Evolutionary conservation across 768 basidiomycete genomes (phyloP).

Genomic region (Tylopilus balloui): DNA sequence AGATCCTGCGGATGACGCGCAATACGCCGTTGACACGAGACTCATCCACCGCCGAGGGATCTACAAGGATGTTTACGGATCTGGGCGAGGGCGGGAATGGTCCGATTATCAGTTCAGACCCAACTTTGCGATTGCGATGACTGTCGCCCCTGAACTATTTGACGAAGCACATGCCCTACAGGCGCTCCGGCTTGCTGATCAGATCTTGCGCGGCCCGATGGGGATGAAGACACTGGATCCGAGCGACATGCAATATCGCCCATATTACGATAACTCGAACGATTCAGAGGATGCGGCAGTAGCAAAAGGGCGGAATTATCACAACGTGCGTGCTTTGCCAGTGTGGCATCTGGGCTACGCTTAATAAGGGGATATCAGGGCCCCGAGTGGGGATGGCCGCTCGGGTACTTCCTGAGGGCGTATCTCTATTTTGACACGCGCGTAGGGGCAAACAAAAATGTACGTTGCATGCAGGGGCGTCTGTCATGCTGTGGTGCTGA

Average conservation of each 20-base stretch:
- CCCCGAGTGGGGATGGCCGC: slow-evolving; percentile 93
- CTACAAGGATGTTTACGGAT: slow-evolving; percentile 97
- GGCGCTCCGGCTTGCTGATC: slow-evolving; percentile 76
- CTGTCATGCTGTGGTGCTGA: background rate
- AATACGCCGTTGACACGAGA: slow-evolving; percentile 63
- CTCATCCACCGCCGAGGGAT: slow-evolving; percentile 89
- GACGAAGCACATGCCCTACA: slow-evolving; percentile 72
- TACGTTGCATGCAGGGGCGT: slow-evolving; percentile 33
- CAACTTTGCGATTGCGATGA: slow-evolving; percentile 96
- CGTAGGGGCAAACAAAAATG: slow-evolving; percentile 63
- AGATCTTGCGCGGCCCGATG: slow-evolving; percentile 77
- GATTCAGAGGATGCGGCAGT: slow-evolving; percentile 78
- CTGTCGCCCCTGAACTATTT: slow-evolving; percentile 94
- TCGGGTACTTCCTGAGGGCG: slow-evolving; percentile 93
- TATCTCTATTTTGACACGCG: slow-evolving; percentile 83
- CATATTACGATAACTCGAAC: slow-evolving; percentile 90
- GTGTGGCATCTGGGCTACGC: slow-evolving; percentile 3
- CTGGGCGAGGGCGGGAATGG: slow-evolving; percentile 85
- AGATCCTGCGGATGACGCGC: slow-evolving; percentile 69
- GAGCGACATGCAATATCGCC: slow-evolving; percentile 81
- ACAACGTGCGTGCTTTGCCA: slow-evolving; percentile 53
- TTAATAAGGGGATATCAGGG: slow-evolving; percentile 46
- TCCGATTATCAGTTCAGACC: slow-evolving; percentile 94
- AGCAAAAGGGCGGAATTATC: slow-evolving; percentile 94
- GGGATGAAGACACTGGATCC: slow-evolving; percentile 98